Conservation (phyloP, 495 filamentous ascomycete genomes). For the Pyrenula aspistea region DNA sequence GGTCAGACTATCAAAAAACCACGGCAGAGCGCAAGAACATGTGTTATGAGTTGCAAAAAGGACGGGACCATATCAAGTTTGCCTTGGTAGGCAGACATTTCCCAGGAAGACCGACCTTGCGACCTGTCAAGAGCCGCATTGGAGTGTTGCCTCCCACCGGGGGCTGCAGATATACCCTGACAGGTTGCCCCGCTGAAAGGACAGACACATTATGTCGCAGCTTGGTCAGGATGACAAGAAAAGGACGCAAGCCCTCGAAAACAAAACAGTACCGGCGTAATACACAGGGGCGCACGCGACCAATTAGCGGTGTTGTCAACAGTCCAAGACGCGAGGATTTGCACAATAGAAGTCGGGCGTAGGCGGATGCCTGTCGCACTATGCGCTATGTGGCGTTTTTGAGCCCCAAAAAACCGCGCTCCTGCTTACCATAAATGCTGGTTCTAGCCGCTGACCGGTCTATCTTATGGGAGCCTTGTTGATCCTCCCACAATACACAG, state of each 20-base stretch:
- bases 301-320: background rate
- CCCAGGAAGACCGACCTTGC: background rate
- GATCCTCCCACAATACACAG: background rate
- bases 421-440: background rate
- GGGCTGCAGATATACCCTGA: background rate
- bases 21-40: background rate
- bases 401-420: background rate
- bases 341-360: background rate
- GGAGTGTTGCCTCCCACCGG: background rate
- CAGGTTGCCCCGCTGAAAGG: background rate
- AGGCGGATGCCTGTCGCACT: background rate
- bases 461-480: background rate
- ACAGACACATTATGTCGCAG: too few relatives aligned
- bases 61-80: background rate
- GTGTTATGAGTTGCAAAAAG: background rate
- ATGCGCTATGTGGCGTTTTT: background rate
- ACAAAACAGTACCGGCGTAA: background rate
- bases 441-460: background rate
- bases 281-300: background rate
- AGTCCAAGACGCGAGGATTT: background rate
- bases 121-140: too few relatives aligned
- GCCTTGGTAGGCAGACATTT: background rate
- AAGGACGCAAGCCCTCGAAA: background rate
- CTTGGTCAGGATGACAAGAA: too few relatives aligned
- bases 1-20: background rate